These are phyloP conservation scores for Coemansia sp. DNA, from an alignment of 371 early-diverging fungal genomes.

Conservation along the genomic window DNA sequence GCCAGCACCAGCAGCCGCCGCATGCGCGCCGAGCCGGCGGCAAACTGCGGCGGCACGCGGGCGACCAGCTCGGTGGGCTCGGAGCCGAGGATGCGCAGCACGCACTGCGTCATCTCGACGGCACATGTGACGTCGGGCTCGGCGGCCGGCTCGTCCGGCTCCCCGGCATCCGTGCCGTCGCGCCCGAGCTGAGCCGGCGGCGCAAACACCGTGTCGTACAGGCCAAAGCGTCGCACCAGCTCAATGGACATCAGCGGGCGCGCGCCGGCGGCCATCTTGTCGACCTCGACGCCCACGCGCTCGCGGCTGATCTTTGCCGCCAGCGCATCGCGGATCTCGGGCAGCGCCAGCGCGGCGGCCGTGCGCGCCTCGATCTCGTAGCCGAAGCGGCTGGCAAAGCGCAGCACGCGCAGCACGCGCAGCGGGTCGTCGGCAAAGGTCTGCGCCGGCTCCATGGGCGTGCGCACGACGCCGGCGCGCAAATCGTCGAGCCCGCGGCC, in stretches of 20 bases:
- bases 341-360: constrained; percentile 60
- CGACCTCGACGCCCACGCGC: constrained; percentile 92
- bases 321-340: constrained; percentile 67
- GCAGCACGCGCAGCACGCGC: constrained; percentile 92
- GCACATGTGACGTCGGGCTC: no score
- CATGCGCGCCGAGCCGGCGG: background rate
- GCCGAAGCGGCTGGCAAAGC: constrained; percentile 91
- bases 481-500: constrained; percentile 78
- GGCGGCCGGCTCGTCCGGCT: no score
- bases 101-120: constrained; percentile 3
- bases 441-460: constrained; percentile 89
- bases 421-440: constrained; percentile 98
- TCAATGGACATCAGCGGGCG: constrained; percentile 35
- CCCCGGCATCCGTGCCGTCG: no score
- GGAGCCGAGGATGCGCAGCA: constrained; percentile 9
- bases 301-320: constrained; percentile 89
- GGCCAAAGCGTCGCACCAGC: constrained; percentile 18
- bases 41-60: background rate
- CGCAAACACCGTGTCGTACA: constrained; percentile 26
- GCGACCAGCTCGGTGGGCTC: background rate
- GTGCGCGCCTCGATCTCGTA: constrained; percentile 80
- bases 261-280: constrained; percentile 82
- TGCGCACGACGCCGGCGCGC: constrained; percentile 70
- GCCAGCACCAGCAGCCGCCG: constrained; percentile 40
- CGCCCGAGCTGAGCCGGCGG: constrained; percentile 5